Evolutionary conservation across 768 basidiomycete genomes (phyloP).

Genomic region (Tricholoma sp.): DNA sequence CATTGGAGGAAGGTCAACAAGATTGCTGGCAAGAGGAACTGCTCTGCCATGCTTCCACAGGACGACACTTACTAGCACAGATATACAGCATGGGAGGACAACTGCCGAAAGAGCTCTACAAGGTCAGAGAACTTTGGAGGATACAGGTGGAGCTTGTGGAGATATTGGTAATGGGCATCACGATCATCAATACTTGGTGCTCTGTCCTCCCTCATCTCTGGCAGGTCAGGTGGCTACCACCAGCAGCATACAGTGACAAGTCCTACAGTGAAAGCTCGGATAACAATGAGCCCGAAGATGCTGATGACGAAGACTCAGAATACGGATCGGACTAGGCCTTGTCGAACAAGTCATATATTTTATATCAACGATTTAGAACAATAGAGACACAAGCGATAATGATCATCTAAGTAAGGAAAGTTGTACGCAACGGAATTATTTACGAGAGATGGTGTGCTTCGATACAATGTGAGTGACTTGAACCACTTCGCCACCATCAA

Average conservation of each 20-base stretch:
- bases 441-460: background rate
- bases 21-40: background rate
- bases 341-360: background rate
- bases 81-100: background rate
- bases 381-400: background rate
- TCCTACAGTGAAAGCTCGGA: background rate
- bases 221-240: background rate
- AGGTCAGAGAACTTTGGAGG: constrained; percentile 1
- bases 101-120: background rate
- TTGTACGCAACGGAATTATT: background rate
- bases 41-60: background rate
- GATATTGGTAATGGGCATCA: background rate
- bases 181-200: background rate
- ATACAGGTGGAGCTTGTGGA: background rate
- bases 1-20: background rate
- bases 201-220: background rate
- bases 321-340: background rate
- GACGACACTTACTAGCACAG: background rate
- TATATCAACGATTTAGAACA: background rate
- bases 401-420: background rate
- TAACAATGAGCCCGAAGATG: background rate
- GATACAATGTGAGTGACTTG: background rate
- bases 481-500: background rate
- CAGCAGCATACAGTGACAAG: background rate
- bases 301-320: background rate